Evolutionary conservation across 345 rosid species (phyloP).

Genomic region (Citrus hindsii): DNA sequence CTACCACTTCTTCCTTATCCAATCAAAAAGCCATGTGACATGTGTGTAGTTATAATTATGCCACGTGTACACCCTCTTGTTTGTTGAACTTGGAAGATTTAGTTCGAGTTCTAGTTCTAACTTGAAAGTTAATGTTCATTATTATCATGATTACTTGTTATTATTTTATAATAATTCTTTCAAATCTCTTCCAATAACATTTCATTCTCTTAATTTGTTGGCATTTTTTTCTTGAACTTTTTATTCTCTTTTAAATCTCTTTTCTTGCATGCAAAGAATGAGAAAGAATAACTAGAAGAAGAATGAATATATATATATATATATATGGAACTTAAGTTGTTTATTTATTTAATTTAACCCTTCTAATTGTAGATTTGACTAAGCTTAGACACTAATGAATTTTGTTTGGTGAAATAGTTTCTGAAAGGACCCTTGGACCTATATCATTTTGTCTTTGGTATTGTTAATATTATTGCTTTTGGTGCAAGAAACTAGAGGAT

Average conservation of each 20-base stretch:
- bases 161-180: not conserved
- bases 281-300: no score
- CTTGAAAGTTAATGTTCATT: slow-evolving; percentile 20
- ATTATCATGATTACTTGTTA: not conserved
- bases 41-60: slow-evolving; percentile 3
- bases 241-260: not conserved
- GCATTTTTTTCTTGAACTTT: not conserved
- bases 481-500: not conserved
- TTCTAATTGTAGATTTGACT: slow-evolving; percentile 21
- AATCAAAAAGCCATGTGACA: not conserved
- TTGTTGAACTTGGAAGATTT: not conserved
- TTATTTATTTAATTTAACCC: not conserved
- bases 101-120: not conserved
- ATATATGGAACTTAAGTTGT: no score
- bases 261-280: slow-evolving; percentile 24
- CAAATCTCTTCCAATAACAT: not conserved
- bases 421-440: slow-evolving; percentile 28
- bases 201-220: not conserved
- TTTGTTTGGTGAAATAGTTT: slow-evolving; percentile 25
- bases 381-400: not conserved
- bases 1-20: slow-evolving; percentile 18
- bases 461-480: not conserved
- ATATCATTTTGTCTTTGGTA: not conserved
- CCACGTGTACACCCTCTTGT: slow-evolving; percentile 3
- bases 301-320: not conserved